phyloP scores from a whole-genome alignment of 179 eudicot species.

The Beta macrorhiza region DNA sequence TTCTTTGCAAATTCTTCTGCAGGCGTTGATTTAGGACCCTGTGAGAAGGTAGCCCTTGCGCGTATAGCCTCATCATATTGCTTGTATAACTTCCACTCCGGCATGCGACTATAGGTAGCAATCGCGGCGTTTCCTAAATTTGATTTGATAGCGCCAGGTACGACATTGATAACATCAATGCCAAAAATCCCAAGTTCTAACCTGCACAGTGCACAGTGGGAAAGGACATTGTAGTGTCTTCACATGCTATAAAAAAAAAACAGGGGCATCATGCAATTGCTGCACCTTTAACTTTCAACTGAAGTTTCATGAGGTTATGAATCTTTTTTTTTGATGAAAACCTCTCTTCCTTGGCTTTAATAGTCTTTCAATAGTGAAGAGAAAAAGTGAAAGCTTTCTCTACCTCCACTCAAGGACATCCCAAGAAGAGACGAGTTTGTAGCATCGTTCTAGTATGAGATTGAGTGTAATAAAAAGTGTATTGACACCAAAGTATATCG shows the following conservation, averaged over 20 bases:
- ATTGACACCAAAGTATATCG: not conserved
- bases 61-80: slow-evolving; percentile 56
- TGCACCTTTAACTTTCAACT: too few relatives aligned
- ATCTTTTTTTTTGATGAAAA: too few relatives aligned
- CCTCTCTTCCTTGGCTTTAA: too few relatives aligned
- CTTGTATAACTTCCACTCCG: slow-evolving; percentile 88
- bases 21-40: slow-evolving; percentile 60
- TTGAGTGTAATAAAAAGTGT: too few relatives aligned
- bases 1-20: slow-evolving; percentile 78
- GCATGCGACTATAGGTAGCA: slow-evolving; percentile 46
- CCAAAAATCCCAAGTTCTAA: slow-evolving; percentile 74
- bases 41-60: slow-evolving; percentile 56
- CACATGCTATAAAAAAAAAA: too few relatives aligned
- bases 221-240: not conserved
- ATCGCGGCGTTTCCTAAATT: slow-evolving; percentile 62
- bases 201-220: slow-evolving; percentile 37
- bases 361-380: too few relatives aligned
- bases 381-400: too few relatives aligned
- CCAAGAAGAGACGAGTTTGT: too few relatives aligned
- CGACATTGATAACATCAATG: slow-evolving; percentile 66
- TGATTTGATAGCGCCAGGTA: slow-evolving; percentile 74
- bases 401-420: too few relatives aligned
- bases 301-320: too few relatives aligned
- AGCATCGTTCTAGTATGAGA: too few relatives aligned
- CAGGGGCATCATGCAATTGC: too few relatives aligned